These are phyloP conservation scores for Kwoniella dejecticola DNA, from an alignment of 768 basidiomycete genomes.

Conservation along the genomic window DNA sequence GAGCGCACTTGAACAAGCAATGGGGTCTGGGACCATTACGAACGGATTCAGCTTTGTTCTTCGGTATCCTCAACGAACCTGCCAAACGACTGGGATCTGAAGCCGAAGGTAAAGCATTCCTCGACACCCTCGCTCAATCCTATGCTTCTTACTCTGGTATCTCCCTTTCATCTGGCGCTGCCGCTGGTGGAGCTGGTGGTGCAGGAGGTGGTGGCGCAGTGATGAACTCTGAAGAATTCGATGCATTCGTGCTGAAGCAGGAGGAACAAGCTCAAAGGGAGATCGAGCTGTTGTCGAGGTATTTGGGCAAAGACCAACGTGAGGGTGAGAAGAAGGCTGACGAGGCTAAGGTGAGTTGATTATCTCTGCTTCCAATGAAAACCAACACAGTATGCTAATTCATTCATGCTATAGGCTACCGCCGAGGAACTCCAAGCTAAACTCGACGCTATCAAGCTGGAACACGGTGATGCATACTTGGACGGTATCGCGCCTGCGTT, in stretches of 20 bases:
- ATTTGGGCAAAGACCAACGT: constrained; percentile 89
- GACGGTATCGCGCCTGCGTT: constrained; percentile 94
- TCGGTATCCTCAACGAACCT: constrained; percentile 90
- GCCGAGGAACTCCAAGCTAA: constrained; percentile 70
- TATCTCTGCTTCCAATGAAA: background rate
- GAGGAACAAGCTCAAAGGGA: constrained; percentile 89
- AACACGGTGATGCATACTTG: constrained; percentile 91
- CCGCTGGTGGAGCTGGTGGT: constrained; percentile 64
- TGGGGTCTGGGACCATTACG: constrained; percentile 95
- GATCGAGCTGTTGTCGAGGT: constrained; percentile 94
- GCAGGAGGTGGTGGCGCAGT: constrained; percentile 70
- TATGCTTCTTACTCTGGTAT: constrained; percentile 92
- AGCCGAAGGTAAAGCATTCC: constrained; percentile 87
- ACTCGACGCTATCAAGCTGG: constrained; percentile 81
- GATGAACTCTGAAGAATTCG: constrained; percentile 97
- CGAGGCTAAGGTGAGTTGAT: constrained; percentile 72
- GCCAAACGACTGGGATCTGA: constrained; percentile 90
- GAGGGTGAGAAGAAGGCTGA: constrained; percentile 88
- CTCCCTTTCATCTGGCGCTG: constrained; percentile 70
- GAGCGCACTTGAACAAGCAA: constrained; percentile 80
- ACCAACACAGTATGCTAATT: constrained; percentile 13
- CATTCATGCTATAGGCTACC: constrained; percentile 22
- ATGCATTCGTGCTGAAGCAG: constrained; percentile 93
- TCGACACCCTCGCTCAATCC: constrained; percentile 76
- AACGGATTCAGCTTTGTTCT: constrained; percentile 82